Conservation (phyloP, 306 rosid species). For the Clitoria ternatea region DNA sequence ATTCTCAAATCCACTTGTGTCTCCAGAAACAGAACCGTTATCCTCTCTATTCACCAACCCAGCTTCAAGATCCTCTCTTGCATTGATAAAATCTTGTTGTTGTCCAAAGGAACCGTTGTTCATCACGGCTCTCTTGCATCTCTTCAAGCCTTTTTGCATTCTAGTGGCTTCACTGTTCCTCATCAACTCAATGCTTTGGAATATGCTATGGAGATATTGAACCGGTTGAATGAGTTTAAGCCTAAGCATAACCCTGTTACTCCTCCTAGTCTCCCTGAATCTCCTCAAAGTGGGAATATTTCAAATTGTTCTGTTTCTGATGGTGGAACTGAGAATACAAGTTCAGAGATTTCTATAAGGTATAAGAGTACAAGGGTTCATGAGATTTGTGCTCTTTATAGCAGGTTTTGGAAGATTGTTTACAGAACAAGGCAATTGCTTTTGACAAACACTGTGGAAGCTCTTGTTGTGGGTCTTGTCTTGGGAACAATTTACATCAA, state of each 20-base stretch:
- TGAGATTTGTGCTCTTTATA: conserved; percentile 55
- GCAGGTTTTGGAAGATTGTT: conserved; percentile 77
- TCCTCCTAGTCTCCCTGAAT: conserved; percentile 28
- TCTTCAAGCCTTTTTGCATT: conserved; percentile 47
- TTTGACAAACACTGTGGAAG: conserved; percentile 72
- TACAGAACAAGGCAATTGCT: conserved; percentile 76
- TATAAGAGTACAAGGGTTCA: conserved; percentile 69
- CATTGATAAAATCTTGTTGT: conserved; percentile 60
- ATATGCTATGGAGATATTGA: conserved; percentile 75
- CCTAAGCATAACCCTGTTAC: conserved; percentile 14
- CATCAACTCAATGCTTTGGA: conserved; percentile 88
- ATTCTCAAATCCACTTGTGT: conserved; percentile 61
- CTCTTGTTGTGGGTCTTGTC: conserved; percentile 81
- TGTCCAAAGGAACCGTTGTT: conserved; percentile 62
- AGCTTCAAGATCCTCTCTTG: conserved; percentile 75
- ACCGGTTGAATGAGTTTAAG: conserved; percentile 38
- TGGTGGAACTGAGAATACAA: background rate
- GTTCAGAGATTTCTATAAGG: conserved; percentile 21
- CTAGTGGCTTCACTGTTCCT: conserved; percentile 70
- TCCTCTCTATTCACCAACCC: conserved; percentile 89
- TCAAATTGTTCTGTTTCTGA: background rate
- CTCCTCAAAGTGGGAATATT: conserved; percentile 27
- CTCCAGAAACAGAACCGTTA: conserved; percentile 59
- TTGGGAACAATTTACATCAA: conserved; percentile 88
- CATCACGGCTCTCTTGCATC: conserved; percentile 73